A percentile compares a stretch with the other conserved stretches of the same genome.
phyloP scores from a whole-genome alignment of 768 basidiomycete species.

The Pleurotus djamor region DNA sequence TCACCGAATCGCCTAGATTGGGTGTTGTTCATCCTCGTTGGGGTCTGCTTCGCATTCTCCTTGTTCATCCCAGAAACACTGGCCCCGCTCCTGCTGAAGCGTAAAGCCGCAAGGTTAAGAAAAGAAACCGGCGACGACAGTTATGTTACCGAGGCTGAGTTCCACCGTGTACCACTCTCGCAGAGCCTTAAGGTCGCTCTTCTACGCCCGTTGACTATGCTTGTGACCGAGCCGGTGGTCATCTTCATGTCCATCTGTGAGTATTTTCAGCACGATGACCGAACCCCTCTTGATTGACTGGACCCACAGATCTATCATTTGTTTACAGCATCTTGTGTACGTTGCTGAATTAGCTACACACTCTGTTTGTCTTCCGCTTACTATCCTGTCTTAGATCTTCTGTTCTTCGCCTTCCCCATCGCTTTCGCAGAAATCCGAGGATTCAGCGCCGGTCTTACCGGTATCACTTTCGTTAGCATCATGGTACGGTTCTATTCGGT shows the following conservation, averaged over 20 bases:
- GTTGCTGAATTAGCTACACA: slow-evolving; percentile 1
- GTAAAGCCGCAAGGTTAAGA: slow-evolving; percentile 37
- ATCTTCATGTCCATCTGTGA: slow-evolving; percentile 39
- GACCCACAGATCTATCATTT: slow-evolving; percentile 35
- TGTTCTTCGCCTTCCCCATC: slow-evolving; percentile 45
- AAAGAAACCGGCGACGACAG: slow-evolving; percentile 34
- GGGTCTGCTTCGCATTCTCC: slow-evolving; percentile 30
- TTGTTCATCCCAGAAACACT: slow-evolving; percentile 52
- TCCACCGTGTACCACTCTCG: slow-evolving; percentile 29
- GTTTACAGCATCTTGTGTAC: slow-evolving; percentile 38
- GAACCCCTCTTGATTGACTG: not conserved
- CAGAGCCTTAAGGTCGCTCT: slow-evolving; percentile 34
- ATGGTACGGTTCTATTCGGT: slow-evolving; percentile 24
- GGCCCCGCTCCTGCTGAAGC: slow-evolving; percentile 40
- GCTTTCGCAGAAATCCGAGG: slow-evolving; percentile 36
- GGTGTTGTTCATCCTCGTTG: slow-evolving; percentile 42
- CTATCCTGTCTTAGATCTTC: slow-evolving; percentile 21
- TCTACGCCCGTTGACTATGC: slow-evolving; percentile 35
- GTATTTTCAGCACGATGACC: slow-evolving; percentile 8
- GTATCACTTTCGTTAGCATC: slow-evolving; percentile 41
- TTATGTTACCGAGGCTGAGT: slow-evolving; percentile 33
- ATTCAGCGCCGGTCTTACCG: slow-evolving; percentile 35
- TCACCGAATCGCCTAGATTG: slow-evolving; percentile 24
- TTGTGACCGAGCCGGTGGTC: slow-evolving; percentile 43
- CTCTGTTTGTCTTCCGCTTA: not conserved